Evolutionary conservation across 2,329 filamentous ascomycete genomes (phyloP).

Genomic region (Cladophialophora exuberans): DNA sequence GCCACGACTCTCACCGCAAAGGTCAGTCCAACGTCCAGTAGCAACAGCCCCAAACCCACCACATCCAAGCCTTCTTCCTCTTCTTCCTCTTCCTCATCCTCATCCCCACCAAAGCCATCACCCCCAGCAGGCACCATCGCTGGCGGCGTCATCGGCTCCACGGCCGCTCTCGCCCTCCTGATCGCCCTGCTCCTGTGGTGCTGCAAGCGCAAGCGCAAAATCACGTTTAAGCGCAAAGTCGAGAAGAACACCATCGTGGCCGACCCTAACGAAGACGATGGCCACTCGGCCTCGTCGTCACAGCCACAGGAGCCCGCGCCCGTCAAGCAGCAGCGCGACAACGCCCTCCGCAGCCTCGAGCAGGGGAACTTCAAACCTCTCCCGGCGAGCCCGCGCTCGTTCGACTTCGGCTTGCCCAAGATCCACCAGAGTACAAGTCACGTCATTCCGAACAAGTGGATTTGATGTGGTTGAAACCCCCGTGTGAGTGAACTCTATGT

Average conservation of each 20-base stretch:
- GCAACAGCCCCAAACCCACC: constrained; percentile 12
- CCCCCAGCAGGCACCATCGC: constrained; percentile 22
- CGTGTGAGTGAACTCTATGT: neutral
- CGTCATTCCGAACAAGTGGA: constrained; percentile 19
- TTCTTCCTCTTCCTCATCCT: constrained; percentile 3
- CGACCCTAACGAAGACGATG: constrained; percentile 13
- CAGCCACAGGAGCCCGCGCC: constrained; percentile 3
- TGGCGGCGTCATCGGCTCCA: constrained; percentile 24
- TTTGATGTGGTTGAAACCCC: neutral
- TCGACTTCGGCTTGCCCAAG: constrained; percentile 25
- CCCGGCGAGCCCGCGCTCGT: constrained; percentile 18
- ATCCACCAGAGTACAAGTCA: constrained; percentile 16
- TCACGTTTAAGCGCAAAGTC: constrained; percentile 24
- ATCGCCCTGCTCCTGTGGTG: constrained; percentile 22
- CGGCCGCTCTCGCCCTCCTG: constrained; percentile 27
- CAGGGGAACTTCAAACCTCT: neutral
- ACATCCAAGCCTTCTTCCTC: neutral
- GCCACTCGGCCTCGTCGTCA: too few species aligned
- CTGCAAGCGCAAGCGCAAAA: constrained; percentile 19
- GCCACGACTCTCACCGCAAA: neutral
- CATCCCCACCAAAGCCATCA: neutral
- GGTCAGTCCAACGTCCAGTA: constrained; percentile 2
- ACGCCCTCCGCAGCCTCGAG: constrained; percentile 15
- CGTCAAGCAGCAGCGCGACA: constrained; percentile 10
- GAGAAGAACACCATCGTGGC: constrained; percentile 12